Percentiles rank a stretch among this genome's conserved stretches.
These are phyloP conservation scores for Ceratobasidium sp. DNA, from an alignment of 1,284 basidiomycete species.

Conservation along the genomic window DNA sequence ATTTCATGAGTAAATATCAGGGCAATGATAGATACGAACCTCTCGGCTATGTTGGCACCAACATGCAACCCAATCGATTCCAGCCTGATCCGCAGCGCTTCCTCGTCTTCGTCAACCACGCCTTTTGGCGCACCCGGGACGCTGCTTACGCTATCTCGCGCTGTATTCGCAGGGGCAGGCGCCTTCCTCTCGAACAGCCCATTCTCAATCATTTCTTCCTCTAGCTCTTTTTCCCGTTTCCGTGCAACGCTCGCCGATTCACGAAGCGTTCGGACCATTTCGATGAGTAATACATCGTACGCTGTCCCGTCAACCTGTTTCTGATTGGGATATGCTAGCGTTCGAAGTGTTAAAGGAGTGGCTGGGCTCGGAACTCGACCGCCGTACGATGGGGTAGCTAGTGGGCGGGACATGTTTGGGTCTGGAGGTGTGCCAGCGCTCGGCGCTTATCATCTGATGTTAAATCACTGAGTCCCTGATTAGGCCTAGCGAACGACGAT, in stretches of 20 bases:
- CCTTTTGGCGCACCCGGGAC: constrained; percentile 51
- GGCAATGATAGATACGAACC: constrained; percentile 56
- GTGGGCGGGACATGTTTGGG: constrained; percentile 46
- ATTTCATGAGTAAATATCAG: not conserved
- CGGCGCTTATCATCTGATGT: not conserved
- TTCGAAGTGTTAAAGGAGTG: constrained; percentile 43
- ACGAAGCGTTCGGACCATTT: constrained; percentile 73
- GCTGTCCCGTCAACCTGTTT: constrained; percentile 71
- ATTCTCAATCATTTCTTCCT: constrained; percentile 75
- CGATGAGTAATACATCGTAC: constrained; percentile 86
- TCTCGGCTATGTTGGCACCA: constrained; percentile 83
- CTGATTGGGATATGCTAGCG: constrained; percentile 50
- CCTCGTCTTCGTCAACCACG: constrained; percentile 71
- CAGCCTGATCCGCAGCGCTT: constrained; percentile 69
- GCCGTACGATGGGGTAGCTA: constrained; percentile 44
- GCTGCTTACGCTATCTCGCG: constrained; percentile 45
- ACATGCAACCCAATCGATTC: constrained; percentile 88
- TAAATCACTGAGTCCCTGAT: not conserved
- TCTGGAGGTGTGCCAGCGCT: constrained; percentile 6
- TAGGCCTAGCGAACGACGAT: not conserved
- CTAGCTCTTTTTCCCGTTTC: constrained; percentile 65
- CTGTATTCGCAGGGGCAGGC: constrained; percentile 51
- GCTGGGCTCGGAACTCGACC: constrained; percentile 45
- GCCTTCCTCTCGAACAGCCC: constrained; percentile 57
- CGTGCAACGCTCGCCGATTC: constrained; percentile 74